Conservation (phyloP, 495 filamentous ascomycete species). For the Pseudevernia furfuracea region DNA sequence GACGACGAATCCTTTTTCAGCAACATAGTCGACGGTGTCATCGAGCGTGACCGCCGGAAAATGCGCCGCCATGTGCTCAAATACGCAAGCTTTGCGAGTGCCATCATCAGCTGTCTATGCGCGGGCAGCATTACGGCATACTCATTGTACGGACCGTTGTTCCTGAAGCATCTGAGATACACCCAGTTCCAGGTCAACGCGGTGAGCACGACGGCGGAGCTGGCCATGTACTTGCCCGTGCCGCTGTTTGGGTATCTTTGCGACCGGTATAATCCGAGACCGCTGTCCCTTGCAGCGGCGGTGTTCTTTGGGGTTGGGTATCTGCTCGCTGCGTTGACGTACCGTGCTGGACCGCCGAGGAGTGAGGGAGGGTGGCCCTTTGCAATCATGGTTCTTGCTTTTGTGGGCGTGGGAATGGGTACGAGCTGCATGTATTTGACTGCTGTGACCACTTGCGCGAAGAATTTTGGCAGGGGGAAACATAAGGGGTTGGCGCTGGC, state of each 20-base stretch:
- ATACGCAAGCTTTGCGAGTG: conserved; percentile 52
- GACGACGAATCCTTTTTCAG: conserved; percentile 52
- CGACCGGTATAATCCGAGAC: conserved; percentile 74
- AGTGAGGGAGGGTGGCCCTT: conserved; percentile 62
- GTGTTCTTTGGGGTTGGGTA: conserved; percentile 75
- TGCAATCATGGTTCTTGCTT: conserved; percentile 73
- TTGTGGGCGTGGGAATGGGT: conserved; percentile 69
- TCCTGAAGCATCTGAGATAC: conserved; percentile 76
- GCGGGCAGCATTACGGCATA: conserved; percentile 82
- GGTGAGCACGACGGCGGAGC: conserved; percentile 71
- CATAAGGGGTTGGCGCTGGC: conserved; percentile 85
- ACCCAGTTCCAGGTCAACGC: conserved; percentile 86
- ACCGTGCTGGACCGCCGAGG: conserved; percentile 52
- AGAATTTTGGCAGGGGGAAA: conserved; percentile 88
- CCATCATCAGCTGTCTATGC: conserved; percentile 59
- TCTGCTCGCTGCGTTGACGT: conserved; percentile 70
- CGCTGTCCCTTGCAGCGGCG: conserved; percentile 62
- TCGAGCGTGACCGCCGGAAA: conserved; percentile 47
- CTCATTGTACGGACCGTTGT: conserved; percentile 82
- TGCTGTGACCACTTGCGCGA: conserved; percentile 87
- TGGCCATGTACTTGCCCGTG: conserved; percentile 83
- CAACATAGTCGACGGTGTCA: conserved; percentile 53
- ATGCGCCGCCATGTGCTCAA: conserved; percentile 46
- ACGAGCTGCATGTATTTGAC: conserved; percentile 81
- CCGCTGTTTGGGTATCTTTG: conserved; percentile 84